A percentile compares a stretch with the other conserved stretches of the same genome.
phyloP scores from a whole-genome alignment of 208 protist species.

The Vickermania ingenoplastis region DNA sequence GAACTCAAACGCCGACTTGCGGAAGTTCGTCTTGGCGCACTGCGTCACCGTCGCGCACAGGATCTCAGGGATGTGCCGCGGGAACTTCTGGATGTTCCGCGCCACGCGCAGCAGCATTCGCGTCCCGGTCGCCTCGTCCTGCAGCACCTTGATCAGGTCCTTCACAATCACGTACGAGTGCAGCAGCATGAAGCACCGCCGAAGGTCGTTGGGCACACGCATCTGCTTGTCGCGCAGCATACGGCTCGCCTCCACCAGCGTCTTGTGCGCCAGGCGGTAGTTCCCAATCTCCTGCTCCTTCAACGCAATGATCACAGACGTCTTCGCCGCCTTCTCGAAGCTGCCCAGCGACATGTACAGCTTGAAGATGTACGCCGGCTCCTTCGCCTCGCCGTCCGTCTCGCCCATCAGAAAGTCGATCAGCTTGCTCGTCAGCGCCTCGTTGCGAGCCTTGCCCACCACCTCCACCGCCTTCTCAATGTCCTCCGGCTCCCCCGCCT shows the following conservation, averaged over 20 bases:
- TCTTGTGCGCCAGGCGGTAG: slow-evolving; percentile 91
- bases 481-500: slow-evolving; percentile 73
- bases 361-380: slow-evolving; percentile 96
- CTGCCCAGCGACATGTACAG: slow-evolving; percentile 95
- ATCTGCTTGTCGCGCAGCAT: slow-evolving; percentile 84
- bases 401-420: slow-evolving; percentile 96
- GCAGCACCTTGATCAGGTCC: slow-evolving; percentile 81
- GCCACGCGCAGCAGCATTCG: slow-evolving; percentile 94
- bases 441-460: slow-evolving; percentile 88
- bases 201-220: slow-evolving; percentile 86
- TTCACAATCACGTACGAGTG: slow-evolving; percentile 97
- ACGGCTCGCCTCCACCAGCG: slow-evolving; percentile 90
- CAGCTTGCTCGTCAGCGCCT: slow-evolving; percentile 89
- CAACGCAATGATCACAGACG: slow-evolving; percentile 92
- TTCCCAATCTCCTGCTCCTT: slow-evolving; percentile 93
- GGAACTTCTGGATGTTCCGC: slow-evolving; percentile 93
- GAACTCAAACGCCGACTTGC: slow-evolving; percentile 93
- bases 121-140: slow-evolving; percentile 86
- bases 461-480: slow-evolving; percentile 91
- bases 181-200: slow-evolving; percentile 89
- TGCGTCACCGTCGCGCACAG: slow-evolving; percentile 94
- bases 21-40: slow-evolving; percentile 86
- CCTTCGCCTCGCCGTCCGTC: slow-evolving; percentile 91
- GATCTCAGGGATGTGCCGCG: slow-evolving; percentile 91
- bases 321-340: slow-evolving; percentile 93